Evolutionary conservation across 331 rosid genomes (phyloP).

Genomic region (Telfairia occidentalis): DNA sequence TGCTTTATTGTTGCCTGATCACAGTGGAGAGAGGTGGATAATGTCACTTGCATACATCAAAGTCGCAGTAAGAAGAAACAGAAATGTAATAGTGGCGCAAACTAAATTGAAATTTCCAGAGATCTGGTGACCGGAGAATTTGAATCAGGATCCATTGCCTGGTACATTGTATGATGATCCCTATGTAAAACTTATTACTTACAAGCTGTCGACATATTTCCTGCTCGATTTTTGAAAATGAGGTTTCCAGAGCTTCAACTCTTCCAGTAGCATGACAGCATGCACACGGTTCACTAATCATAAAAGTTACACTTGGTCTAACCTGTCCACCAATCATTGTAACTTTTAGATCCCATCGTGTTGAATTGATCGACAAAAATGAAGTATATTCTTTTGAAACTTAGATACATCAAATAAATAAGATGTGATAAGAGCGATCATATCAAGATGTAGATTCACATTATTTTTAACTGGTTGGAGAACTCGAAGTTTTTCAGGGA

Average conservation of each 20-base stretch:
- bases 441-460: neutral
- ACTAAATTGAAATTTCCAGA: neutral
- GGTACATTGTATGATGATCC: neutral
- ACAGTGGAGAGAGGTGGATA: neutral
- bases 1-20: constrained; percentile 54
- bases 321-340: constrained; percentile 49
- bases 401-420: neutral
- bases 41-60: neutral
- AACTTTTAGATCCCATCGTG: neutral
- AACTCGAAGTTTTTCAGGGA: neutral
- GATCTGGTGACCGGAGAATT: neutral
- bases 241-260: constrained; percentile 92
- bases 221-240: constrained; percentile 91
- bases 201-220: constrained; percentile 81
- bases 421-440: no score
- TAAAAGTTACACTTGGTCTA: constrained; percentile 94
- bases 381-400: neutral
- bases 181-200: constrained; percentile 24
- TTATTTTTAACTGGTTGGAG: neutral
- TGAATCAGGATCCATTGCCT: neutral
- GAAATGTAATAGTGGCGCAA: neutral
- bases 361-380: neutral
- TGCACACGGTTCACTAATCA: constrained; percentile 91
- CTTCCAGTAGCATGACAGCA: constrained; percentile 96
- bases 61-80: neutral